Percentiles rank a stretch among this genome's conserved stretches.
Evolutionary conservation across 768 basidiomycete genomes (phyloP).

Genomic region (Trametes cinnabarina): DNA sequence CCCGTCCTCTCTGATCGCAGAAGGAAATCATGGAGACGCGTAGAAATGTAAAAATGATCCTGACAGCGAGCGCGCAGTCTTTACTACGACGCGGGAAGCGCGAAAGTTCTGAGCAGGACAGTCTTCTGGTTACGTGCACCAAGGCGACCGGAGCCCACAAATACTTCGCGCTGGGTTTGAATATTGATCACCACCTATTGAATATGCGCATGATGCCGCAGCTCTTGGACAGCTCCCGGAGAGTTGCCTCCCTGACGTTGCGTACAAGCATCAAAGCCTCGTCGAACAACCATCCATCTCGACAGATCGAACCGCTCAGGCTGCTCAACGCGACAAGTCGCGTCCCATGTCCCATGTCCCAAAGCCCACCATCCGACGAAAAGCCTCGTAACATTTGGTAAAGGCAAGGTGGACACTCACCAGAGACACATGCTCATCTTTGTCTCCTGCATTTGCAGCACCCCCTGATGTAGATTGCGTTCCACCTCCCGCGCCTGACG

Average conservation of each 20-base stretch:
- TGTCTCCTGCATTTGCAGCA: conserved; percentile 14
- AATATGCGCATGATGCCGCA: not conserved
- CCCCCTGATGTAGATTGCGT: conserved; percentile 11
- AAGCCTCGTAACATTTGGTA: not conserved
- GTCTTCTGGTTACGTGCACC: conserved; percentile 1
- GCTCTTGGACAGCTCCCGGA: not conserved
- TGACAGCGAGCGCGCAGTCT: not conserved
- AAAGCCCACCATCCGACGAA: not conserved
- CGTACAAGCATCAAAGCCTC: not conserved
- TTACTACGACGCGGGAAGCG: not conserved
- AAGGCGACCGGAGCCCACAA: conserved; percentile 9
- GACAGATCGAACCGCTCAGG: not conserved
- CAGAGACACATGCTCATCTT: conserved; percentile 21
- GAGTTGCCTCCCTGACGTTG: too few species aligned
- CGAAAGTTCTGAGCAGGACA: not conserved
- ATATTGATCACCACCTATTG: not conserved
- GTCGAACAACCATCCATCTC: not conserved
- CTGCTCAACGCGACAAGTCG: not conserved
- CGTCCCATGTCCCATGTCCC: conserved; percentile 2
- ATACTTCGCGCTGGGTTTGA: not conserved
- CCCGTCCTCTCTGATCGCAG: not conserved
- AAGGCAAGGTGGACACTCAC: conserved; percentile 19
- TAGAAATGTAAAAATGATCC: not conserved
- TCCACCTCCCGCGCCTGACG: conserved; percentile 25
- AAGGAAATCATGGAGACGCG: not conserved